A percentile compares a stretch with the other conserved stretches of the same genome.
phyloP scores from a whole-genome alignment of 78 protist genomes.

The Parvularia atlantis region DNA sequence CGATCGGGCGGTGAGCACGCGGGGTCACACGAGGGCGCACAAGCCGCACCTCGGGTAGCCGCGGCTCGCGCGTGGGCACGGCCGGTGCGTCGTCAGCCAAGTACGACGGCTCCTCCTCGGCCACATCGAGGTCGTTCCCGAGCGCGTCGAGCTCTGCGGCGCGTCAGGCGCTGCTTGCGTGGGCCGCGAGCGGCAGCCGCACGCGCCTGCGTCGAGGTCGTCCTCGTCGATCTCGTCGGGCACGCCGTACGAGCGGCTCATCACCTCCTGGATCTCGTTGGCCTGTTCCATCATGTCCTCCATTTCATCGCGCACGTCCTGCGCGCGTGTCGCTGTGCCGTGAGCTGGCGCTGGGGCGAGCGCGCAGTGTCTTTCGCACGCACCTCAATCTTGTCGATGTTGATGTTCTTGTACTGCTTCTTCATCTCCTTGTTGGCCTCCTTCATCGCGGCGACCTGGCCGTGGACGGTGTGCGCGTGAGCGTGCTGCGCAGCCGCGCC shows the following conservation, averaged over 20 bases:
- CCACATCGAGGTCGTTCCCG: slow-evolving; percentile 43
- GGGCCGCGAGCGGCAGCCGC: not conserved
- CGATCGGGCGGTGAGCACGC: not conserved
- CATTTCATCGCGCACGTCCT: slow-evolving; percentile 67
- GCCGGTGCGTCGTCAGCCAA: slow-evolving; percentile 1
- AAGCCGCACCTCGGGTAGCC: not conserved
- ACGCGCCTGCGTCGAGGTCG: slow-evolving; percentile 51
- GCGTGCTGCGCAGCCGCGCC: no score
- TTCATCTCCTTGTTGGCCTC: slow-evolving; percentile 51
- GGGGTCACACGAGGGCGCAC: not conserved
- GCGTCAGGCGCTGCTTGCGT: not conserved
- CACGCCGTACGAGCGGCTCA: slow-evolving; percentile 53
- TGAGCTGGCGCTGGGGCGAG: not conserved
- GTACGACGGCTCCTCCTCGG: slow-evolving; percentile 14
- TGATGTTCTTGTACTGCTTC: slow-evolving; percentile 38
- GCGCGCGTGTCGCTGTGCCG: not conserved
- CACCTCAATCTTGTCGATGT: slow-evolving; percentile 51
- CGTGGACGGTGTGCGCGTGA: not conserved
- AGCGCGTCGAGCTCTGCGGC: slow-evolving; percentile 38
- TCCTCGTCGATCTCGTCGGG: slow-evolving; percentile 59
- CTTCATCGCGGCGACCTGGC: slow-evolving; percentile 52
- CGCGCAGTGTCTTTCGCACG: not conserved
- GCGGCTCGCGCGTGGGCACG: not conserved
- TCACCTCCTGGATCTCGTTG: slow-evolving; percentile 54
- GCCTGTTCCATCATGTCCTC: slow-evolving; percentile 56